Evolutionary conservation across 176 grass and related monocot genomes (phyloP).

Genomic region (Bromus sterilis): DNA sequence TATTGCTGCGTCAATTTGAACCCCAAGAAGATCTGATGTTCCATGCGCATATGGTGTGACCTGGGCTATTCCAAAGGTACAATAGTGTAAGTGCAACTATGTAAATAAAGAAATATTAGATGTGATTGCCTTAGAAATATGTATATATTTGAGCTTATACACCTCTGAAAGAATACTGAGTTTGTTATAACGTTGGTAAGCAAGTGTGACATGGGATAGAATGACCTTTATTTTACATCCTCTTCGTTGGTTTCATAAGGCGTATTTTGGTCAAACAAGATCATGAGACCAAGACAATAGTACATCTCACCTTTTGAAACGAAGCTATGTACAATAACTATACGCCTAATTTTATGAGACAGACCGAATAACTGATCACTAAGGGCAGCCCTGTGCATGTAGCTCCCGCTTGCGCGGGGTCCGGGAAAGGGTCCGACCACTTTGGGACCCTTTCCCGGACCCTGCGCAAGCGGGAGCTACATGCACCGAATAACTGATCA

Average conservation of each 20-base stretch:
- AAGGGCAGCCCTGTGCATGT: no score
- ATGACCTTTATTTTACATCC: neutral
- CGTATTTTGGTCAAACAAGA: neutral
- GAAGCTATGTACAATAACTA: neutral
- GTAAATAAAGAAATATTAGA: neutral
- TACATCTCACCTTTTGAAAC: neutral
- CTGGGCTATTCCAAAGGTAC: conserved; percentile 57
- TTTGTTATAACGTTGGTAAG: neutral
- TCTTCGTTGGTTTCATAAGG: neutral
- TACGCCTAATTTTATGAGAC: neutral
- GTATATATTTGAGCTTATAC: neutral
- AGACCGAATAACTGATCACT: neutral
- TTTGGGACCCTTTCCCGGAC: no score
- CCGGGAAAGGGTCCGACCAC: no score
- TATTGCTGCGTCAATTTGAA: conserved; percentile 99
- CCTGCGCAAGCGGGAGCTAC: no score
- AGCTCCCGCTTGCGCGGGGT: no score
- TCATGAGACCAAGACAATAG: neutral
- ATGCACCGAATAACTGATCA: neutral
- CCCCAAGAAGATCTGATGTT: conserved; percentile 91
- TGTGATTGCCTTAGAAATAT: conserved; percentile 3
- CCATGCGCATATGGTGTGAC: conserved; percentile 97
- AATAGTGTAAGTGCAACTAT: conserved; percentile 28
- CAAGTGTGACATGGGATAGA: neutral
- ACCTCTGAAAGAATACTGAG: neutral